Conservation (phyloP, 495 filamentous ascomycete genomes). For the Penicillium lividum region DNA sequence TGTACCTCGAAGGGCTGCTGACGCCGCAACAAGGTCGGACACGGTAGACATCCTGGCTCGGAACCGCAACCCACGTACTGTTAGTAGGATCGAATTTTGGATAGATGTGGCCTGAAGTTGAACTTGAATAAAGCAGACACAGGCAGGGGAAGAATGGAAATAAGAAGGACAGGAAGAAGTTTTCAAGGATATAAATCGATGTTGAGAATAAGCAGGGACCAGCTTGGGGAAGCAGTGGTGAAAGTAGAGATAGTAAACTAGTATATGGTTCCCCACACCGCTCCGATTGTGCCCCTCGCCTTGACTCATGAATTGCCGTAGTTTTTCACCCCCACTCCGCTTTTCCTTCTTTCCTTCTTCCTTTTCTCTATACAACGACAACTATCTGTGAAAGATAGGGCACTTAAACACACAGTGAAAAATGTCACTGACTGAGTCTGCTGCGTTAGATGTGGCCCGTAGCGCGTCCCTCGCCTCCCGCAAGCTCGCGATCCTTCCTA, state of each 20-base stretch:
- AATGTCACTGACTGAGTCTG: constrained; percentile 79
- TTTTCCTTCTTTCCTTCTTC: not conserved
- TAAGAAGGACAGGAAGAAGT: no score
- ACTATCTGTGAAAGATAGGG: not conserved
- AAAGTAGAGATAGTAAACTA: not conserved
- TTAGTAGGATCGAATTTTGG: not conserved
- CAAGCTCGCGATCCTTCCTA: constrained; percentile 64
- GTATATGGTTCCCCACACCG: not conserved
- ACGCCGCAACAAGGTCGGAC: not conserved
- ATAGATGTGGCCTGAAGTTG: not conserved
- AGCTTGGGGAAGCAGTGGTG: not conserved
- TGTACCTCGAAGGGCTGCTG: not conserved
- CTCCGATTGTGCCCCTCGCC: constrained; percentile 3
- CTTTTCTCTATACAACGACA: not conserved
- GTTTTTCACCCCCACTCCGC: not conserved
- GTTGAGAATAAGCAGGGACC: not conserved
- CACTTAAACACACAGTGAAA: no score
- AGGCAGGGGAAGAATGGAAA: no score
- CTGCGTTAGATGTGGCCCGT: constrained; percentile 64
- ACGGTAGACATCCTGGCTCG: not conserved
- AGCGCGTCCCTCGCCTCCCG: constrained; percentile 71
- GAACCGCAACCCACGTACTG: not conserved
- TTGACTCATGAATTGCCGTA: constrained; percentile 4
- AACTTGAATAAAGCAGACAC: not conserved
- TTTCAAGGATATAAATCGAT: not conserved